These are phyloP conservation scores for Odonthalia washingtoniensis DNA, from an alignment of 31 red algal species.

Conservation along the genomic window DNA sequence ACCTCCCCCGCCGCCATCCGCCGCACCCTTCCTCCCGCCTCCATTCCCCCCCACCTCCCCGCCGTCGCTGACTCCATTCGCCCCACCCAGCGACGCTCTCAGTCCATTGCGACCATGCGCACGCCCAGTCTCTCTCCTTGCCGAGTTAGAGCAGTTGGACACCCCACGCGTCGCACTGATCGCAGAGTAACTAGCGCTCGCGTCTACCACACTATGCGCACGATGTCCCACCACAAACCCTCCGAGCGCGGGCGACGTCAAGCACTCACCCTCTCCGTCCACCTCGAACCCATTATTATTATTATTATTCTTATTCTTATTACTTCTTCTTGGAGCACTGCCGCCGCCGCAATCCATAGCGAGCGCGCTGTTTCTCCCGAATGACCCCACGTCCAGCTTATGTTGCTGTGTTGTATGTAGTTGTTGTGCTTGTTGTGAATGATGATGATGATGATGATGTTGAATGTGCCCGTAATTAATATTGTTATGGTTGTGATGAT, in stretches of 20 bases:
- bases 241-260: slow-evolving; percentile 4
- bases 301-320: background rate
- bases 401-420: no score
- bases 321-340: no score
- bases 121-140: background rate
- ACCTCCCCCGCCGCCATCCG: background rate
- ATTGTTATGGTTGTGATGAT: no score
- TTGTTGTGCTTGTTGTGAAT: no score
- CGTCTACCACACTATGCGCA: background rate
- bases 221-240: slow-evolving; percentile 27
- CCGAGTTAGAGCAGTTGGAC: background rate
- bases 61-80: background rate
- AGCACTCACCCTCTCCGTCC: slow-evolving; percentile 21
- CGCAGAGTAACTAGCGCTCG: no score
- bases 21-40: background rate
- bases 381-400: no score
- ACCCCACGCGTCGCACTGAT: no score
- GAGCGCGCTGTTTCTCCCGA: no score
- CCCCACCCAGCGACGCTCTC: background rate
- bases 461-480: no score
- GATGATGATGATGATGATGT: no score
- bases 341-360: no score
- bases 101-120: background rate
- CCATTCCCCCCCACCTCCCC: background rate
- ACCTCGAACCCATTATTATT: no score